Evolutionary conservation across 495 filamentous ascomycete genomes (phyloP).

Genomic region (Daldinia bambusicola): DNA sequence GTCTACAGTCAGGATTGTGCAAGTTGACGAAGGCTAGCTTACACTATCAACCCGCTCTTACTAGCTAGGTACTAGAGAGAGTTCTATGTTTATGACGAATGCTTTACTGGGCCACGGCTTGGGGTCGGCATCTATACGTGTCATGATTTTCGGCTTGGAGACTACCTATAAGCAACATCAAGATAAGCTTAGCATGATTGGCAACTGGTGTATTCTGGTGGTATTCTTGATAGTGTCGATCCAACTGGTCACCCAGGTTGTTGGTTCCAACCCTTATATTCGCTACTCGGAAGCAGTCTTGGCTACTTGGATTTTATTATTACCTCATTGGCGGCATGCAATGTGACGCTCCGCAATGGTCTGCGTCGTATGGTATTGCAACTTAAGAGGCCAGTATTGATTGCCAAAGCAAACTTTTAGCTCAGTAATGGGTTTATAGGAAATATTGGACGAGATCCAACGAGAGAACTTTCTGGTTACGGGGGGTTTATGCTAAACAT

Average conservation of each 20-base stretch:
- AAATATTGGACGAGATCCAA: neutral
- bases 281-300: conserved; percentile 11
- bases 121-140: neutral
- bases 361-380: conserved; percentile 10
- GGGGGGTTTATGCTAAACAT: neutral
- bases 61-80: conserved; percentile 1
- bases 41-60: neutral
- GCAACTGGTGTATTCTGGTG: neutral
- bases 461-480: neutral
- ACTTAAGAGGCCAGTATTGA: conserved; percentile 10
- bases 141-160: neutral
- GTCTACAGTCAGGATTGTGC: neutral
- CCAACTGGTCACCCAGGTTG: conserved; percentile 12
- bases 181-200: neutral
- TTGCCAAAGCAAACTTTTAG: conserved; percentile 9
- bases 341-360: conserved; percentile 19
- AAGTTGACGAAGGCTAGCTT: neutral
- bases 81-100: neutral
- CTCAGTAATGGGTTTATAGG: neutral
- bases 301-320: neutral
- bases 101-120: neutral
- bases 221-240: conserved; percentile 6
- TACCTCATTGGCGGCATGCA: conserved; percentile 17
- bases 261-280: conserved; percentile 21
- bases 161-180: neutral